phyloP scores from a whole-genome alignment of 805 yeast species.

The Teunomyces panamensis region DNA sequence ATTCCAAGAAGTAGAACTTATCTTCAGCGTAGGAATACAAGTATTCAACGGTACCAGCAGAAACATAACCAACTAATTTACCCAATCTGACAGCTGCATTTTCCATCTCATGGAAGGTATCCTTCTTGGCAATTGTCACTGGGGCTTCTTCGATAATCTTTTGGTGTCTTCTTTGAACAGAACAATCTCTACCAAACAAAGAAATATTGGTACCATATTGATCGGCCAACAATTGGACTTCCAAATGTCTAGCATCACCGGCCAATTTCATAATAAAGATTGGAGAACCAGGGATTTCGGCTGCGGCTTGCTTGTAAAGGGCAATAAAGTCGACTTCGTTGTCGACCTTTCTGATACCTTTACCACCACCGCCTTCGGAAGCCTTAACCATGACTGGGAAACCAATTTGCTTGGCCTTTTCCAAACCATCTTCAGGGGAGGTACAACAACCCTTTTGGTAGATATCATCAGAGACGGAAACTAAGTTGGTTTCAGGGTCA shows the following conservation, averaged over 20 bases:
- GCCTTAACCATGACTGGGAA: slow-evolving; percentile 99
- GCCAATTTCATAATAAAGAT: slow-evolving; percentile 97
- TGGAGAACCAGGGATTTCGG: slow-evolving; percentile 98
- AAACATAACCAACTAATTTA: slow-evolving; percentile 93
- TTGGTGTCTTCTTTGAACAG: slow-evolving; percentile 99
- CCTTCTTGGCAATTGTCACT: slow-evolving; percentile 85
- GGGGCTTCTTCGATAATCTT: slow-evolving; percentile 99
- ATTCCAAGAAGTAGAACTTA: slow-evolving; percentile 92
- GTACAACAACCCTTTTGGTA: slow-evolving; percentile 87
- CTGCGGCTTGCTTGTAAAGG: slow-evolving; percentile 88
- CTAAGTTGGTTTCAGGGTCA: slow-evolving; percentile 70
- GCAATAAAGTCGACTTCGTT: slow-evolving; percentile 72
- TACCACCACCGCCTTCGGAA: slow-evolving; percentile 99
- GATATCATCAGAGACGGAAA: slow-evolving; percentile 80
- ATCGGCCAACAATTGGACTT: slow-evolving; percentile 96
- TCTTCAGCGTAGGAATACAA: slow-evolving; percentile 91
- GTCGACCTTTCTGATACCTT: slow-evolving; percentile 97
- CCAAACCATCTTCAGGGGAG: slow-evolving; percentile 85
- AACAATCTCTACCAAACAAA: slow-evolving; percentile 97
- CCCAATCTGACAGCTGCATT: slow-evolving; percentile 97
- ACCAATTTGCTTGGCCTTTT: slow-evolving; percentile 82
- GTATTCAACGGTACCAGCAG: slow-evolving; percentile 99
- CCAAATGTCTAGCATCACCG: slow-evolving; percentile 96
- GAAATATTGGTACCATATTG: slow-evolving; percentile 98
- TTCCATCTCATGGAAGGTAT: slow-evolving; percentile 90